Evolutionary conservation across 176 grass and related monocot species (phyloP), one percentile per base, ranked within the genome.

Genomic region (Thalia dealbata): DNA sequence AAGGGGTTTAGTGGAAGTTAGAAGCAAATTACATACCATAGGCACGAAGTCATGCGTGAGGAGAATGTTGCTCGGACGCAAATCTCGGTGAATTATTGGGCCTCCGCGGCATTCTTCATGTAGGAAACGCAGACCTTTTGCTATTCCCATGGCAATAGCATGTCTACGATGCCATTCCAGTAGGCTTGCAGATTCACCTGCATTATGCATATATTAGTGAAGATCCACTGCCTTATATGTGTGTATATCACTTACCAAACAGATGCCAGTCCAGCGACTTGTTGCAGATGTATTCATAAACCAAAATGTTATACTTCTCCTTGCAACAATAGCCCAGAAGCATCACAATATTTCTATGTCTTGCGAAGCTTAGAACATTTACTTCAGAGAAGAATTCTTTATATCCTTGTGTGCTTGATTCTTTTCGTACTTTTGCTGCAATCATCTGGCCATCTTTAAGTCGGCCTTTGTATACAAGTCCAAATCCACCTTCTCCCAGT

Each of bases 341-440:
- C 89, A 91, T 91, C 70, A 91, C 74, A 23, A 91, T 91, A 54
- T 91, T 91, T 19, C 77, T 61, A 70, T 91, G 89, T 41, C 85
- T 78, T 62, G 89, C 89, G 83, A 91, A 91, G 58, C 85, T 85
- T n/a, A 91, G 85, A 64, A 88, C 85, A 50, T 87, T 82, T 62
- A 91, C 85, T 88, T 91, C 82, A 60, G 85, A 91, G 75, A 91
- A 91, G 70, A 91, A 91, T 44, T 91, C 89, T 7, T 77, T 78
- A 82, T 91, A 85, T 18, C 89, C 85, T 76, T 91, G 89, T 3
- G 82, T 75, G 50, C 89, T 88, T 65, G 76, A 77, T 85, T 91
- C 80, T 82, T 91, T 91, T 62, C 61, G 82, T 64, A 85, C 0
- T 60, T 91, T 91, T 32, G 89, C 89, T 45, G 85, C 89, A 73